phyloP scores from a whole-genome alignment of 768 basidiomycete genomes.

The Phanerochaete carnosa region DNA sequence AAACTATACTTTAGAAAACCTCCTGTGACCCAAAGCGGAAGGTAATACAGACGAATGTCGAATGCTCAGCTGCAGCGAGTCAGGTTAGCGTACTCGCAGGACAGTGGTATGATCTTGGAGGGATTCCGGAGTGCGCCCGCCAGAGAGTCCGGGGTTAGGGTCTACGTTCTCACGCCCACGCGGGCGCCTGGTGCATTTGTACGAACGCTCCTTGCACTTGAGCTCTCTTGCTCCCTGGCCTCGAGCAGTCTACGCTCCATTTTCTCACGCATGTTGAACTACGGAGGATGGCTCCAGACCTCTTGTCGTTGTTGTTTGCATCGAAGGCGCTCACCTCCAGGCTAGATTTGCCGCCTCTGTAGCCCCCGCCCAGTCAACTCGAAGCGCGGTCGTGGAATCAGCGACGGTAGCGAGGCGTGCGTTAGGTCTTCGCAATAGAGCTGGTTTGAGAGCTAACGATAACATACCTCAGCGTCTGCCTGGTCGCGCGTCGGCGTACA shows the following conservation, averaged over 20 bases:
- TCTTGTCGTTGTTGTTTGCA: constrained; percentile 65
- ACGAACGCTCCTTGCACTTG: background rate
- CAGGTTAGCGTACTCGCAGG: too few species aligned
- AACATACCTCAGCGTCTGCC: constrained; percentile 62
- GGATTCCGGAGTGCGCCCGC: too few species aligned
- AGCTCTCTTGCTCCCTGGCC: background rate
- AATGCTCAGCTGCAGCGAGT: too few species aligned
- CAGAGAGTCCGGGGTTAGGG: constrained; percentile 53
- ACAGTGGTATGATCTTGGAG: too few species aligned
- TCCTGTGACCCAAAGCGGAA: too few species aligned
- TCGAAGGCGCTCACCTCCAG: constrained; percentile 72
- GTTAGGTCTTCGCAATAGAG: constrained; percentile 24
- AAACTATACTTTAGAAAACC: too few species aligned
- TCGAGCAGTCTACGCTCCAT: background rate
- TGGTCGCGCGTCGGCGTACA: constrained; percentile 91
- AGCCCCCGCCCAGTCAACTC: constrained; percentile 90
- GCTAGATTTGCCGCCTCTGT: constrained; percentile 83
- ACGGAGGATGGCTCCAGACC: constrained; percentile 40
- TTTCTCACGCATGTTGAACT: background rate
- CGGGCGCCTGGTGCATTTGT: too few species aligned
- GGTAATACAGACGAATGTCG: too few species aligned
- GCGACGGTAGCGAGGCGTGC: constrained; percentile 73
- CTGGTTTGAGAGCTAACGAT: background rate
- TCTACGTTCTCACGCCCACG: constrained; percentile 80
- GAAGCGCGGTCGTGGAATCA: constrained; percentile 83